Conservation (phyloP, 2,329 filamentous ascomycete species). For the Cadophora sp. region DNA sequence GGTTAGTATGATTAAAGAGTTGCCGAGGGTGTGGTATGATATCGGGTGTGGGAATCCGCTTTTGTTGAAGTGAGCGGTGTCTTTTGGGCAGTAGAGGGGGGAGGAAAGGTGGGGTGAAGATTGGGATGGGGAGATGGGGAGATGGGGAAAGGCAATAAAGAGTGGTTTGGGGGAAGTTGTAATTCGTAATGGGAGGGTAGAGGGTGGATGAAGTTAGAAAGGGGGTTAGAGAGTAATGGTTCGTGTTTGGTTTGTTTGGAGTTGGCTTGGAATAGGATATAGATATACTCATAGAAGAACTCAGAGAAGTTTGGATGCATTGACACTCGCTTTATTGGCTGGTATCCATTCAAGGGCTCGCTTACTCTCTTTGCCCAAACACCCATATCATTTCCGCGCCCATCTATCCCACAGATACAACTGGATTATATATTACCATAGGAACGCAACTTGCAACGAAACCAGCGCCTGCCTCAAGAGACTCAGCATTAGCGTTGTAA, state of each 20-base stretch:
- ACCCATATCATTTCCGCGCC: no score
- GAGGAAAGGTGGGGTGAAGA: neutral
- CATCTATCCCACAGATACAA: no score
- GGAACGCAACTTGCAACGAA: no score
- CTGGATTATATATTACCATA: no score
- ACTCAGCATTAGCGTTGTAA: no score
- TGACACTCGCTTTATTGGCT: neutral
- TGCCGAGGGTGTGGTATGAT: constrained; percentile 41
- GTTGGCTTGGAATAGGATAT: neutral
- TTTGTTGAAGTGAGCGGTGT: neutral
- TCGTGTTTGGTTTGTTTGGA: neutral
- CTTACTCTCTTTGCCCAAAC: no score
- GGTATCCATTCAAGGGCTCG: neutral
- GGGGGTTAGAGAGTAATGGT: neutral
- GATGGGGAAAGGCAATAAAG: neutral
- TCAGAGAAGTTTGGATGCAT: neutral
- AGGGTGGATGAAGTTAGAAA: neutral
- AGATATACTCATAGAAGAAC: neutral
- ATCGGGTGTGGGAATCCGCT: constrained; percentile 37
- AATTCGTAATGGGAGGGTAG: neutral
- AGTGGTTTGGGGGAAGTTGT: no score
- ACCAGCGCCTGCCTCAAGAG: no score
- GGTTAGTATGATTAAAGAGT: constrained; percentile 31
- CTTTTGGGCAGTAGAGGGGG: neutral
- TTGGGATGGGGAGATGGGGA: neutral